Conservation (phyloP, 2,329 filamentous ascomycete genomes). For the Ceratocystis cubensis region DNA sequence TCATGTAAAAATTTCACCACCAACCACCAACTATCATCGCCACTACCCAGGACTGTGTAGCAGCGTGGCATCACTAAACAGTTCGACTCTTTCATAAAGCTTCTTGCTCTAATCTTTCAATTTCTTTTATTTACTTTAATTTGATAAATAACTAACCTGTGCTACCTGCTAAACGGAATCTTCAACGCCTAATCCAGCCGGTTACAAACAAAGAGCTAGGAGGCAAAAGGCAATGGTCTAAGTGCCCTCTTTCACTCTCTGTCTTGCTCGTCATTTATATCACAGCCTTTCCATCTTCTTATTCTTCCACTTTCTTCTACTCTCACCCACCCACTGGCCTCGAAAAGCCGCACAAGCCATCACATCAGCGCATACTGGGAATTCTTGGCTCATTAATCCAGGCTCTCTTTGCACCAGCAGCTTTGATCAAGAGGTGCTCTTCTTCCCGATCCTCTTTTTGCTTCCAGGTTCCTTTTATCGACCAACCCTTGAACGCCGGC, state of each 20-base stretch:
- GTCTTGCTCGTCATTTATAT: background rate
- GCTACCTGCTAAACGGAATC: background rate
- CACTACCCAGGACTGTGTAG: no score
- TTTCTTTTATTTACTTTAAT: background rate
- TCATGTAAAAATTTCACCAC: background rate
- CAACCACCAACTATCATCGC: no score
- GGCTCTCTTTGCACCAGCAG: slow-evolving; percentile 4
- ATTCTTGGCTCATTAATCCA: slow-evolving; percentile 11
- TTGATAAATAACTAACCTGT: background rate
- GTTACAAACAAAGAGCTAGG: background rate
- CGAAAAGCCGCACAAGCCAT: slow-evolving; percentile 9
- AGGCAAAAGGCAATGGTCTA: background rate
- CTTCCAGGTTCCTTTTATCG: slow-evolving; percentile 2
- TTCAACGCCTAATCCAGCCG: background rate
- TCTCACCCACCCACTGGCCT: background rate
- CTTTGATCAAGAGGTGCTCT: slow-evolving; percentile 9
- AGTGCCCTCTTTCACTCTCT: background rate
- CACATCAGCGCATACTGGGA: slow-evolving; percentile 6
- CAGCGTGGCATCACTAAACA: no score
- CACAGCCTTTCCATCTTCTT: background rate
- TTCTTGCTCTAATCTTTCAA: background rate
- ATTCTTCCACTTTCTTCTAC: background rate
- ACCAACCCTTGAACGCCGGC: background rate
- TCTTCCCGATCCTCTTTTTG: slow-evolving; percentile 5
- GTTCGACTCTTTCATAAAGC: no score